These are phyloP conservation scores for Marasmius oreades DNA, from an alignment of 1,284 basidiomycete species.

Conservation along the genomic window DNA sequence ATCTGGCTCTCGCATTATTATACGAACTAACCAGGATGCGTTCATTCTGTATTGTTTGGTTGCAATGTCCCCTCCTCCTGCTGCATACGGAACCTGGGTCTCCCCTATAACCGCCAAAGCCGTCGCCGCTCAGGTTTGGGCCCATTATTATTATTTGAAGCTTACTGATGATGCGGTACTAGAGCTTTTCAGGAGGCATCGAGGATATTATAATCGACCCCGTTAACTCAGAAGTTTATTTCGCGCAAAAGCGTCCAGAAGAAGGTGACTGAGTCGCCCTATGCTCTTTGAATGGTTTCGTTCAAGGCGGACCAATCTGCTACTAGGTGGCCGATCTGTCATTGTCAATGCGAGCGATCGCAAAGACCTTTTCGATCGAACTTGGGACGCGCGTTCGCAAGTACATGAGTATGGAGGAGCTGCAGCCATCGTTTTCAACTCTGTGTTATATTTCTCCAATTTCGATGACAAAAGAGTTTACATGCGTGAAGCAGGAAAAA, in stretches of 20 bases:
- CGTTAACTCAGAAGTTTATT: neutral
- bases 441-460: slow-evolving; percentile 34
- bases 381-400: slow-evolving; percentile 32
- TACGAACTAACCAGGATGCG: no score
- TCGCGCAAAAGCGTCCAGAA: slow-evolving; percentile 7
- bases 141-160: neutral
- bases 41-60: no score
- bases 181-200: slow-evolving; percentile 6
- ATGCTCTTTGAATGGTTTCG: neutral
- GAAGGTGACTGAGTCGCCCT: neutral
- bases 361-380: slow-evolving; percentile 27
- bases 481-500: slow-evolving; percentile 15
- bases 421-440: slow-evolving; percentile 27
- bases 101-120: slow-evolving; percentile 2
- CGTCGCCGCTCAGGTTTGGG: neutral
- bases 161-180: neutral
- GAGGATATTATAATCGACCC: slow-evolving; percentile 3
- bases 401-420: slow-evolving; percentile 42
- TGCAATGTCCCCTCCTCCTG: neutral
- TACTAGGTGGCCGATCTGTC: slow-evolving; percentile 1
- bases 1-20: no score
- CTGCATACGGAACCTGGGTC: neutral
- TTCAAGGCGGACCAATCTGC: no score
- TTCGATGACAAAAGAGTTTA: slow-evolving; percentile 21
- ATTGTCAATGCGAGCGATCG: neutral